Percentiles rank a stretch among this genome's conserved stretches.
Conservation (phyloP, 2,329 filamentous ascomycete species). For the Calonectria honghensis region DNA sequence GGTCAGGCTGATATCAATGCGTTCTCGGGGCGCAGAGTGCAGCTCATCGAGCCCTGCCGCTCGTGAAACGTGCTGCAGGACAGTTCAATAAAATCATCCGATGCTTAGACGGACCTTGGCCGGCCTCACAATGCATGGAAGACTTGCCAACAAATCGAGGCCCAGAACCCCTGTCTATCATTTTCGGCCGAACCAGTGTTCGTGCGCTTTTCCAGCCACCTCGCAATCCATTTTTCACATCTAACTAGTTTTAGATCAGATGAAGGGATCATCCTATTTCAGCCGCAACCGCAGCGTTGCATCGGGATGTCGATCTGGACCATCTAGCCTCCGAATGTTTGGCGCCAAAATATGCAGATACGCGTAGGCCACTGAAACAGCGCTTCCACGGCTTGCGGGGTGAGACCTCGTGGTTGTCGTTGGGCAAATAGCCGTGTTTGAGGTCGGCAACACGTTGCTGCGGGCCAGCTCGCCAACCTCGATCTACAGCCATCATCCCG, state of each 20-base stretch:
- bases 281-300: slow-evolving; percentile 26
- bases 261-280: slow-evolving; percentile 27
- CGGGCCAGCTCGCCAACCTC: slow-evolving; percentile 51
- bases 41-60: slow-evolving; percentile 24
- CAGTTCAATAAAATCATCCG: slow-evolving; percentile 21
- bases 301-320: slow-evolving; percentile 6
- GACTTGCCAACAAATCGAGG: slow-evolving; percentile 13
- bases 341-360: slow-evolving; percentile 15
- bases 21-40: slow-evolving; percentile 26
- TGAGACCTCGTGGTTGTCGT: slow-evolving; percentile 27
- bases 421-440: slow-evolving; percentile 27
- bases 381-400: slow-evolving; percentile 18
- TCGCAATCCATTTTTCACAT: slow-evolving; percentile 14
- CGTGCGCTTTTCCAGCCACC: slow-evolving; percentile 19
- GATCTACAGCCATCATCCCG: slow-evolving; percentile 54
- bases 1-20: slow-evolving; percentile 32
- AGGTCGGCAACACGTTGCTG: slow-evolving; percentile 38
- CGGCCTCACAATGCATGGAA: slow-evolving; percentile 23
- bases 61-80: slow-evolving; percentile 21
- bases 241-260: background rate
- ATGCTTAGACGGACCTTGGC: slow-evolving; percentile 13
- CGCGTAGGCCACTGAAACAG: slow-evolving; percentile 27
- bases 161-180: slow-evolving; percentile 11
- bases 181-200: slow-evolving; percentile 24
- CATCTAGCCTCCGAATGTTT: slow-evolving; percentile 17